Evolutionary conservation across 1,139 yeast species (phyloP).

Genomic region (Blastobotrys ciferrii): DNA sequence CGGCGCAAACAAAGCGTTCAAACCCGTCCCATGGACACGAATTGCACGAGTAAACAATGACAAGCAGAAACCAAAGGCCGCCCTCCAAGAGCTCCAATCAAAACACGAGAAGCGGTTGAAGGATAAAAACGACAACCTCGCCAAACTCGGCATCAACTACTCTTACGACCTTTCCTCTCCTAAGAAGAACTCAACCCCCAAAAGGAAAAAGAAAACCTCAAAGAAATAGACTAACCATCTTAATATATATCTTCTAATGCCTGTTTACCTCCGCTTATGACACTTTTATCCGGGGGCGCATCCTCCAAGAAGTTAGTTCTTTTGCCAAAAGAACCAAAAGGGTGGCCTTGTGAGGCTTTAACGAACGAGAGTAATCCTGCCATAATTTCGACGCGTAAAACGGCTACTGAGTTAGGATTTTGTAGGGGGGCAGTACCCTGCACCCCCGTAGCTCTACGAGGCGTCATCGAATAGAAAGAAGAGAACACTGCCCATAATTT

Average conservation of each 20-base stretch:
- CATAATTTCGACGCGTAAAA: too few relatives aligned
- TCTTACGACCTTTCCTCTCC: constrained; percentile 23
- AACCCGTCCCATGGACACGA: constrained; percentile 61
- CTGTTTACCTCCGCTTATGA: too few relatives aligned
- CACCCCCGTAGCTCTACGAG: too few relatives aligned
- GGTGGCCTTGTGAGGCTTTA: too few relatives aligned
- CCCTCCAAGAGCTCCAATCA: constrained; percentile 58
- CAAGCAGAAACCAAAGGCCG: constrained; percentile 53
- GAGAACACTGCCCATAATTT: too few relatives aligned
- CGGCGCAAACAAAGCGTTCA: constrained; percentile 55
- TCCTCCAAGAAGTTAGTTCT: too few relatives aligned
- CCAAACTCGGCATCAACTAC: constrained; percentile 52
- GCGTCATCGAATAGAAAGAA: too few relatives aligned
- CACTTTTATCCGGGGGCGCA: too few relatives aligned
- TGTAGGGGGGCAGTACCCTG: too few relatives aligned
- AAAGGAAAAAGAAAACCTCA: constrained; percentile 14
- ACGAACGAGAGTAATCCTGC: too few relatives aligned
- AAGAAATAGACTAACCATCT: constrained; percentile 13
- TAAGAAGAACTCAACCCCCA: constrained; percentile 10
- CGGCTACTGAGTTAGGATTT: too few relatives aligned
- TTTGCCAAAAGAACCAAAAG: too few relatives aligned
- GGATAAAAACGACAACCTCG: constrained; percentile 49
- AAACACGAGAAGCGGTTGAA: constrained; percentile 48
- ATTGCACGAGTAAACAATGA: constrained; percentile 57
- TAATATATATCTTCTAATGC: constrained; percentile 7